Percentiles rank a stretch among this genome's conserved stretches.
phyloP scores from a whole-genome alignment of 371 early-diverging fungal species.

The Mucor plumbeus region DNA sequence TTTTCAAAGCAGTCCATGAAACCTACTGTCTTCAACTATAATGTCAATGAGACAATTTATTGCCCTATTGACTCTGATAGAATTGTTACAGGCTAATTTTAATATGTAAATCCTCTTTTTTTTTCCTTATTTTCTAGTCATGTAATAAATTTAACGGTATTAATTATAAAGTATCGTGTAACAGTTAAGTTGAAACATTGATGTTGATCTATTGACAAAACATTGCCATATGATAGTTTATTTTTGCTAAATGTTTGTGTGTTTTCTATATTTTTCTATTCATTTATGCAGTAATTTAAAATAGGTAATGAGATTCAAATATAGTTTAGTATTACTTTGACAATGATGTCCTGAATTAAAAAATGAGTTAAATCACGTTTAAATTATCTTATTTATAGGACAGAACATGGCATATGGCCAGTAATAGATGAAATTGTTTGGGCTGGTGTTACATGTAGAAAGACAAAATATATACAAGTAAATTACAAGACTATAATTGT shows the following conservation, averaged over 20 bases:
- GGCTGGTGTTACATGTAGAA: neutral
- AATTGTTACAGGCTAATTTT: constrained; percentile 24
- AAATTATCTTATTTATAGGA: neutral
- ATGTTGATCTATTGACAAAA: neutral
- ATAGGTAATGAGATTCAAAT: too few relatives aligned
- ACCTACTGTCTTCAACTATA: constrained; percentile 29
- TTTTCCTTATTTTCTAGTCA: too few relatives aligned
- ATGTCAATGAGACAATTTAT: constrained; percentile 31
- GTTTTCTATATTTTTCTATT: neutral
- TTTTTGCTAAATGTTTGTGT: too few relatives aligned
- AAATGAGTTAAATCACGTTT: neutral
- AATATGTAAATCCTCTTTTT: too few relatives aligned
- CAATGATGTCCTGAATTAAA: too few relatives aligned
- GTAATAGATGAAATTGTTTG: neutral
- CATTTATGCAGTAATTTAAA: neutral
- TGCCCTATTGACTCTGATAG: constrained; percentile 50
- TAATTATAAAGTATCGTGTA: neutral
- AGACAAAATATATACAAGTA: neutral
- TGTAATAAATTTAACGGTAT: neutral
- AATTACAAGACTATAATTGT: neutral
- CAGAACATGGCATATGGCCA: neutral
- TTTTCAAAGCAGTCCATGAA: constrained; percentile 12
- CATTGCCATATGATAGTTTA: too few relatives aligned
- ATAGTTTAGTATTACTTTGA: too few relatives aligned
- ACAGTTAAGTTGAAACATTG: neutral